These are phyloP conservation scores for Eucalyptus sp. DNA, from an alignment of 345 rosid genomes.

Conservation along the genomic window DNA sequence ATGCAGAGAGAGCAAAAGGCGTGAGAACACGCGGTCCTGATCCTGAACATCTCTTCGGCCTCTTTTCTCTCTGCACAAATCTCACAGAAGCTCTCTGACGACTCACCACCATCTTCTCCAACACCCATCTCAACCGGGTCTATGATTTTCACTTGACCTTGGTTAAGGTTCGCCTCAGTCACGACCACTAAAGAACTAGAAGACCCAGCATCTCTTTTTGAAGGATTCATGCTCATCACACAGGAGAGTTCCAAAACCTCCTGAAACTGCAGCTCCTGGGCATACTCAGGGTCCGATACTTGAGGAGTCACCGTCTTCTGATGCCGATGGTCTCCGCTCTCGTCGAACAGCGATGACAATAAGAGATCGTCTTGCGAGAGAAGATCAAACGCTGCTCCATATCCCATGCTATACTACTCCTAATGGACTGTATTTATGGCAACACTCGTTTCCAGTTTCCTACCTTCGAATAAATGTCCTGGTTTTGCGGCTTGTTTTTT, in stretches of 20 bases:
- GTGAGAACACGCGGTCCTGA: conserved; percentile 25
- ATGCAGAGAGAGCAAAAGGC: conserved; percentile 44
- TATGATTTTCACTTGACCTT: neutral
- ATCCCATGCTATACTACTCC: neutral
- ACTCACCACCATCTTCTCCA: neutral
- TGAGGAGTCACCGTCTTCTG: neutral
- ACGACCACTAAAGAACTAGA: neutral
- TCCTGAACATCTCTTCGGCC: conserved; percentile 18
- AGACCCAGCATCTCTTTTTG: neutral
- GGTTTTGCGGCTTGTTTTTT: neutral
- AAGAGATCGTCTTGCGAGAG: neutral
- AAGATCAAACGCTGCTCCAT: neutral
- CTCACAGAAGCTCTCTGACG: conserved; percentile 20
- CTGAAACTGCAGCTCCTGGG: neutral
- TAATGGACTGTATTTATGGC: neutral
- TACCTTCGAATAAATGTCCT: neutral
- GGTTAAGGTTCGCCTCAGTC: neutral
- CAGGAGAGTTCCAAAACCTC: neutral
- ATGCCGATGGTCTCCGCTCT: neutral
- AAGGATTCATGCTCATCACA: neutral
- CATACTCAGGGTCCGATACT: neutral
- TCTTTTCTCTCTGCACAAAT: conserved; percentile 48
- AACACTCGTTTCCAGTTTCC: neutral
- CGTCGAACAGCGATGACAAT: neutral
- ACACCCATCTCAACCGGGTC: neutral